Evolutionary conservation across 2,329 filamentous ascomycete species (phyloP), one percentile per base, ranked within the genome.

Genomic region (Exophiala spinifera): DNA sequence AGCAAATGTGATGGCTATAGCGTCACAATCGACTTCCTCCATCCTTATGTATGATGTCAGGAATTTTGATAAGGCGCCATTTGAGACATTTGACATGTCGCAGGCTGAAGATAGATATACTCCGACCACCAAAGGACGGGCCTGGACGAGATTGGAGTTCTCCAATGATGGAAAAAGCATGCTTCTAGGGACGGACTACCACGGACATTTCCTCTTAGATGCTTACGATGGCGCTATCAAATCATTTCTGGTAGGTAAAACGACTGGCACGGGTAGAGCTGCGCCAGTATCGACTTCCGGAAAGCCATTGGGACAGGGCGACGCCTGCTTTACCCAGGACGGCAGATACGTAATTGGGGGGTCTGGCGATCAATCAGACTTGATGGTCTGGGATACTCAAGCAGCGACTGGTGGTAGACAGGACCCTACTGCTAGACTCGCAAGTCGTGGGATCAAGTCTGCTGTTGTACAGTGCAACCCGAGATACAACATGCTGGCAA

Each of bases 131-230:
- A 76, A 74, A 23, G 73, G 73, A 33, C 66, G 73, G 42, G 71
- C 69, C 62, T 99, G 94, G 94, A 94, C 89, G 1, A 91, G 88
- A 63, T 79, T 99, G 39, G 91, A 96, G 65, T 97, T 99, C 69
- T 94, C 89, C 54, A 99, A 99, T 65, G 94, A 99, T 66, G 94
- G 94, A 15, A 95, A 95, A 67, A 83, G 83, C 56, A 73, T 99
- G 45, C 79, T 99, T 4, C 71, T 99, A 15, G 89, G 88, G 13
- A 97, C 92, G 1, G 89, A 86, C 46, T 89, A 88, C 5, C 80
- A 80, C 48, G 90, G 91, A 0, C 94, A 99, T 70, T 95, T 94
- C 66, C 75, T 99, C 2, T 77, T 99, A n/a, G 94, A 99, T 68
- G 89, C 92, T 1, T 97, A 96, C 68, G 85, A 89, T 39, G 94